Percentiles rank a stretch among this genome's conserved stretches.
Conservation (phyloP, 1,284 basidiomycete genomes). For the Pisolithus thermaeus region DNA sequence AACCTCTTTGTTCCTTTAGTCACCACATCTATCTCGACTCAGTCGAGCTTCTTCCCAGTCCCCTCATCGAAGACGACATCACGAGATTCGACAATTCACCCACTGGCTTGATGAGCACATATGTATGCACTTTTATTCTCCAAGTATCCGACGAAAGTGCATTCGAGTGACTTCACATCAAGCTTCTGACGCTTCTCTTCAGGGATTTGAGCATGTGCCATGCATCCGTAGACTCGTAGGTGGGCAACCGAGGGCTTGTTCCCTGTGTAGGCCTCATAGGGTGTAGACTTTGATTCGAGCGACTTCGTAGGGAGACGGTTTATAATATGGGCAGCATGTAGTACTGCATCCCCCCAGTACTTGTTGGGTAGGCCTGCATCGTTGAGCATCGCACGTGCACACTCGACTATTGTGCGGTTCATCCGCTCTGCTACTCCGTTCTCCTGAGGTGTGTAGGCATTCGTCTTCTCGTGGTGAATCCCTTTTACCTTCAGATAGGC, state of each 20-base stretch:
- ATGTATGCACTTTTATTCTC: background rate
- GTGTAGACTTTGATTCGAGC: background rate
- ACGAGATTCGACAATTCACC: background rate
- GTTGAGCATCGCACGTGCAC: too few species aligned
- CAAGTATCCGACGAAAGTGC: background rate
- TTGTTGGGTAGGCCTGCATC: too few species aligned
- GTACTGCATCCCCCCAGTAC: too few species aligned
- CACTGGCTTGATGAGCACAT: background rate
- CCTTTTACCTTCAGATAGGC: conserved; percentile 2
- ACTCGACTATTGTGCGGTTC: conserved; percentile 5
- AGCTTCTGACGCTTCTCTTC: background rate
- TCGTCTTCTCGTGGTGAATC: background rate
- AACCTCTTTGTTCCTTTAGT: too few species aligned
- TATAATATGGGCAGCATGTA: conserved; percentile 15
- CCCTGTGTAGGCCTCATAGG: background rate
- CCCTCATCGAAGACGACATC: background rate
- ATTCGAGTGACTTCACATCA: background rate
- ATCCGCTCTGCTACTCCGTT: conserved; percentile 6
- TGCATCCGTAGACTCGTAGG: background rate
- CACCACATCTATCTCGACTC: too few species aligned
- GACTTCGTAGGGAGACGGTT: conserved; percentile 16
- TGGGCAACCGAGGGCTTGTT: too few species aligned
- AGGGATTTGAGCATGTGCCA: background rate
- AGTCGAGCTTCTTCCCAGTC: too few species aligned
- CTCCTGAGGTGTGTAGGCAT: conserved; percentile 8